phyloP scores from a whole-genome alignment of 164 flowering plant species.

The Dillenia turbinata region DNA sequence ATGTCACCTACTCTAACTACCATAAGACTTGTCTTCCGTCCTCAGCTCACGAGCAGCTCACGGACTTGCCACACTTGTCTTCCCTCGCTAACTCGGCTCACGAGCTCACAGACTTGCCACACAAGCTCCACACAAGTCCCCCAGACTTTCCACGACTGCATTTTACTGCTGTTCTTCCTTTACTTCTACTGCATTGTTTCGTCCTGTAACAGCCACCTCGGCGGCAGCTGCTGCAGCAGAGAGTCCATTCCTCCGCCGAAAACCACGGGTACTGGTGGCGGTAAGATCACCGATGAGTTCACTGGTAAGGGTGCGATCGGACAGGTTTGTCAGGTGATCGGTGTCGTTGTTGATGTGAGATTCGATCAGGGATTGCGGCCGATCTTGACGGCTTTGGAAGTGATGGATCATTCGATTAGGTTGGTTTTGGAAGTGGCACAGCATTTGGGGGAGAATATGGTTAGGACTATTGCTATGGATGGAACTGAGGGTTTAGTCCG shows the following conservation, averaged over 20 bases:
- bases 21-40: too few relatives aligned
- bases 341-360: slow-evolving; percentile 42
- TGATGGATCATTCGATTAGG: slow-evolving; percentile 25
- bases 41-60: too few relatives aligned
- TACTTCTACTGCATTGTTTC: too few relatives aligned
- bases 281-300: slow-evolving; percentile 44
- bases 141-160: too few relatives aligned
- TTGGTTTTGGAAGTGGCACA: slow-evolving; percentile 45
- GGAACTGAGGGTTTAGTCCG: slow-evolving; percentile 50
- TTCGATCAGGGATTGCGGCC: slow-evolving; percentile 28
- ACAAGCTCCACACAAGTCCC: too few relatives aligned
- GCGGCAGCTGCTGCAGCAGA: slow-evolving; percentile 18
- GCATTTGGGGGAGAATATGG: slow-evolving; percentile 43
- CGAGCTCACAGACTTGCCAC: too few relatives aligned
- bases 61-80: too few relatives aligned
- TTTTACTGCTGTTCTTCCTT: too few relatives aligned
- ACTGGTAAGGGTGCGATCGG: slow-evolving; percentile 36
- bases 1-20: too few relatives aligned
- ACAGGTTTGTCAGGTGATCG: slow-evolving; percentile 36
- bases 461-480: slow-evolving; percentile 49
- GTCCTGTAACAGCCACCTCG: slow-evolving; percentile 9
- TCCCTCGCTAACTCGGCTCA: too few relatives aligned
- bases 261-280: slow-evolving; percentile 7
- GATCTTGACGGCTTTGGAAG: slow-evolving; percentile 35
- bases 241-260: slow-evolving; percentile 10